Conservation (phyloP, 257 asterid genomes). For the Solanum tarijense region DNA sequence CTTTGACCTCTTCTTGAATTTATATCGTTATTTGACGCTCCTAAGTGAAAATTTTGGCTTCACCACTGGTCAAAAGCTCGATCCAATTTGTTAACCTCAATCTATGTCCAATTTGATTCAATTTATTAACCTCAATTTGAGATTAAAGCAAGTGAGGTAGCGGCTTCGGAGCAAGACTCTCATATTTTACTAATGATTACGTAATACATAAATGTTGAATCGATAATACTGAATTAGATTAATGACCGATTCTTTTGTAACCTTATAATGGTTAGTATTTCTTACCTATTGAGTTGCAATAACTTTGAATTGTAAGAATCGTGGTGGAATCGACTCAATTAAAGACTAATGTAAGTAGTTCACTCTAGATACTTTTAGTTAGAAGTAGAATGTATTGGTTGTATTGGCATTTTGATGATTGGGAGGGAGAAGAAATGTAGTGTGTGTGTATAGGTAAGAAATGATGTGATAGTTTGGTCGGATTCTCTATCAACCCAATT, state of each 20-base stretch:
- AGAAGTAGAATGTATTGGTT: background rate
- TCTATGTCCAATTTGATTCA: background rate
- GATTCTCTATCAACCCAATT: background rate
- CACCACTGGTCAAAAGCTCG: background rate
- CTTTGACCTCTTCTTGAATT: background rate
- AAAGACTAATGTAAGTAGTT: background rate
- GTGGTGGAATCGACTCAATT: background rate
- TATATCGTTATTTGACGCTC: no score
- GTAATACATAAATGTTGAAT: no score
- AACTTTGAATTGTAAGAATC: background rate
- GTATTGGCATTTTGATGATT: background rate
- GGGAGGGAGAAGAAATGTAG: background rate
- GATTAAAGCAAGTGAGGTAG: background rate
- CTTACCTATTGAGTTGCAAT: background rate
- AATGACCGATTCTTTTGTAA: background rate
- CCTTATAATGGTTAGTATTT: background rate
- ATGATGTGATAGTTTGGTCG: conserved; percentile 4
- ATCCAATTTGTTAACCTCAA: background rate
- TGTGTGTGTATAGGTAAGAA: background rate
- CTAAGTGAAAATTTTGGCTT: background rate
- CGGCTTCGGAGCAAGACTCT: background rate
- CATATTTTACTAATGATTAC: background rate
- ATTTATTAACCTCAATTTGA: background rate
- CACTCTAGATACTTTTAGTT: background rate
- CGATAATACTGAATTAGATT: no score